Conservation (phyloP, 2,329 filamentous ascomycete species). For the Trichoderma afroharzianum region DNA sequence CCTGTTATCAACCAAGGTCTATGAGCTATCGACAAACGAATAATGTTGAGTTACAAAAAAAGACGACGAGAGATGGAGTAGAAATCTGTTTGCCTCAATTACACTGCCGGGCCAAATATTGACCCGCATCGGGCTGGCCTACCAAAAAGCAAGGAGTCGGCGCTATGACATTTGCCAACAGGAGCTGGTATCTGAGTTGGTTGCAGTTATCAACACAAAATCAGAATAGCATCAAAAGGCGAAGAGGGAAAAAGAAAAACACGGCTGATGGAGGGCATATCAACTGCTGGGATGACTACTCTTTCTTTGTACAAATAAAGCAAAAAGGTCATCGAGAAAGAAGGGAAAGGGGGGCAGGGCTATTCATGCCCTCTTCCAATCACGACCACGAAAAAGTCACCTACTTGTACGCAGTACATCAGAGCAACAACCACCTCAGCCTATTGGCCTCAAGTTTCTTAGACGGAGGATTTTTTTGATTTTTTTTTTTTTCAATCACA, state of each 20-base stretch:
- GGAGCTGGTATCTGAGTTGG: conserved; percentile 17
- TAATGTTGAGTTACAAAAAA: conserved; percentile 19
- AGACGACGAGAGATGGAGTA: neutral
- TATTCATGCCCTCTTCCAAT: neutral
- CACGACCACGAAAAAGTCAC: neutral
- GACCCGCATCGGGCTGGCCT: neutral
- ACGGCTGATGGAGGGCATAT: neutral
- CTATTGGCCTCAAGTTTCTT: neutral
- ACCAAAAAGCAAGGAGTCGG: neutral
- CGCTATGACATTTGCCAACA: conserved; percentile 3
- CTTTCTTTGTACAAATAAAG: neutral
- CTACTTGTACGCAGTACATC: neutral
- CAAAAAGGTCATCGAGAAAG: neutral
- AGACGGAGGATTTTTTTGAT: conserved; percentile 3
- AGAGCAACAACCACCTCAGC: neutral
- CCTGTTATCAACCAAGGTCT: conserved; percentile 25
- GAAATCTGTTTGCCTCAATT: neutral
- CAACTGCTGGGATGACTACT: neutral
- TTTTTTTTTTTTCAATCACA: conserved; percentile 2
- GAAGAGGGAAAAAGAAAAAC: neutral
- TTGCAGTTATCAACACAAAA: neutral
- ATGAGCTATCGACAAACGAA: neutral
- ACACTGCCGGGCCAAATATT: neutral
- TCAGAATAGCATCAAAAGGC: neutral
- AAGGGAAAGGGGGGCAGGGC: neutral